Conservation (phyloP, 2,329 filamentous ascomycete species). For the Raffaelea arxii region DNA sequence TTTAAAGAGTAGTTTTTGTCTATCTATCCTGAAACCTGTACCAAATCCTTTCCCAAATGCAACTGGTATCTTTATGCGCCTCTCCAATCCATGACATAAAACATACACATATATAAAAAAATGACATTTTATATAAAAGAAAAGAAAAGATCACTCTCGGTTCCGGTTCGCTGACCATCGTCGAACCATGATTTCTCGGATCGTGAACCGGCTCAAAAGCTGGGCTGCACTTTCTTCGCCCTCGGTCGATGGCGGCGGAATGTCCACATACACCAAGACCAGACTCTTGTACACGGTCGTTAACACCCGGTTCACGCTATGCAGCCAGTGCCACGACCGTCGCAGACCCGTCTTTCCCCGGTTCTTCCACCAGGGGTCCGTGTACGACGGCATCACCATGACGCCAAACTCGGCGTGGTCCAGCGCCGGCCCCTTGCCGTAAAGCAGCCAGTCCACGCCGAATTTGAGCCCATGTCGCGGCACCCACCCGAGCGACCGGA, state of each 20-base stretch:
- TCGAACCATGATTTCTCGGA: conserved; percentile 72
- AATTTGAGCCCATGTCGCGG: conserved; percentile 91
- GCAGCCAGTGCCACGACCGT: conserved; percentile 71
- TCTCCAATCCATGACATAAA: no score
- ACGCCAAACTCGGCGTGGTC: conserved; percentile 90
- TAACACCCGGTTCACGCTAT: conserved; percentile 82
- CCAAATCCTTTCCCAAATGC: no score
- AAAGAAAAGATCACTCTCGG: conserved; percentile 27
- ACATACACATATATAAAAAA: no score
- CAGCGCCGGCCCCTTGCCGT: conserved; percentile 87
- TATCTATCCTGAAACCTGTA: no score
- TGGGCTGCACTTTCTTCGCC: conserved; percentile 44
- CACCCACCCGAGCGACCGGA: conserved; percentile 90
- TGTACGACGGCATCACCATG: conserved; percentile 75
- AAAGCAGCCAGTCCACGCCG: conserved; percentile 87
- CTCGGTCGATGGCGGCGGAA: conserved; percentile 57
- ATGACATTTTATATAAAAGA: no score
- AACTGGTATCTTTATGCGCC: no score
- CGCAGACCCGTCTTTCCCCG: conserved; percentile 17
- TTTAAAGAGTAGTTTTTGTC: no score
- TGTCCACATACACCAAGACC: conserved; percentile 82
- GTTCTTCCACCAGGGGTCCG: conserved; percentile 59
- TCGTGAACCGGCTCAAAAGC: conserved; percentile 58
- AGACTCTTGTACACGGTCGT: conserved; percentile 85
- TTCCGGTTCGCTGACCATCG: conserved; percentile 80